These are phyloP conservation scores for Wickerhamiella shivajii DNA, from an alignment of 805 yeast genomes.

Conservation along the genomic window DNA sequence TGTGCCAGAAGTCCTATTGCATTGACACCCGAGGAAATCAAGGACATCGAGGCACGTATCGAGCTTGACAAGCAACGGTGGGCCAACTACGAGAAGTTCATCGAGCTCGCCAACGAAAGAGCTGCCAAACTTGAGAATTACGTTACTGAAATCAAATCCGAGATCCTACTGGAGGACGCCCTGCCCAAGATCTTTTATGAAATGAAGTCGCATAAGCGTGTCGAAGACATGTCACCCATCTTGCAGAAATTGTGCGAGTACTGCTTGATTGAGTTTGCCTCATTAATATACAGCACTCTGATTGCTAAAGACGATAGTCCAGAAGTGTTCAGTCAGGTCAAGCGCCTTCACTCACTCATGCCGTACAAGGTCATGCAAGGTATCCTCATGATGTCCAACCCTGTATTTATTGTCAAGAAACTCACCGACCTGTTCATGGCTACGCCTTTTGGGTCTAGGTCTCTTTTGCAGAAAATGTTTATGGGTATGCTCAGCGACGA, in stretches of 20 bases:
- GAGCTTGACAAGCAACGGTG: constrained; percentile 46
- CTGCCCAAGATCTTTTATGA: constrained; percentile 50
- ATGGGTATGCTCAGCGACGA: constrained; percentile 64
- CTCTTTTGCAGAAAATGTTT: constrained; percentile 61
- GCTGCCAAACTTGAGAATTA: constrained; percentile 40
- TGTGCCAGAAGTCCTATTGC: constrained; percentile 29
- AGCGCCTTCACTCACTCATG: constrained; percentile 56
- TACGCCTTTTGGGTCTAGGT: constrained; percentile 54
- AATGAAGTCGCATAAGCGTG: constrained; percentile 37
- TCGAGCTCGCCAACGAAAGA: constrained; percentile 46
- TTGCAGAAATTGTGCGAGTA: constrained; percentile 62
- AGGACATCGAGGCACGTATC: constrained; percentile 45
- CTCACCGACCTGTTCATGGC: constrained; percentile 71
- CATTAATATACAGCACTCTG: constrained; percentile 67
- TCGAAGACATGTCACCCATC: constrained; percentile 49
- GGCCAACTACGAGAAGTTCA: constrained; percentile 58
- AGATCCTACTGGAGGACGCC: constrained; percentile 40
- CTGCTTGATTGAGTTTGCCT: constrained; percentile 70
- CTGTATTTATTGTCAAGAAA: constrained; percentile 66
- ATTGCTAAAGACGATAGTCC: constrained; percentile 70
- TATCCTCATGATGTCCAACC: constrained; percentile 71
- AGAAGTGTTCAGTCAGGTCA: constrained; percentile 57
- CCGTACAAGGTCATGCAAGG: constrained; percentile 71
- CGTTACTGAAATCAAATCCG: constrained; percentile 44
- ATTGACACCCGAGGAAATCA: constrained; percentile 30